These are phyloP conservation scores for Panicum hallii DNA, from an alignment of 202 grass and related monocot species.

Conservation along the genomic window DNA sequence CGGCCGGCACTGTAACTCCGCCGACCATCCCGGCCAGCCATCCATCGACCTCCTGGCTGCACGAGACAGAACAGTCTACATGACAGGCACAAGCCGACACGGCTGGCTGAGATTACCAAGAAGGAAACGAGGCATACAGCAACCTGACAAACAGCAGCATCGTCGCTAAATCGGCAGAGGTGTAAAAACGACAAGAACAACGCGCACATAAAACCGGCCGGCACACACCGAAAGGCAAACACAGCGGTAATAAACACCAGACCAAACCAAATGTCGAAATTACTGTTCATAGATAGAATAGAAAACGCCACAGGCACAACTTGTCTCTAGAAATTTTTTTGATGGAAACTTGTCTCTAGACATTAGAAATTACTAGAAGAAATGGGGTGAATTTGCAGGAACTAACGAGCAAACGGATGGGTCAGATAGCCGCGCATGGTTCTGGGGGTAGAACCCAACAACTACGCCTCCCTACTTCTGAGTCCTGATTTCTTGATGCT, in stretches of 20 bases:
- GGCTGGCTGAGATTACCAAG: slow-evolving; percentile 21
- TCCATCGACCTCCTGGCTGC: not conserved
- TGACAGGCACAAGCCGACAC: not conserved
- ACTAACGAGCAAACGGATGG: not conserved
- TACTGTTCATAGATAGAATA: not conserved
- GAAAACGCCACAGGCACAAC: not conserved
- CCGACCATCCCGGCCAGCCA: not conserved
- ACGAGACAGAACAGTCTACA: not conserved
- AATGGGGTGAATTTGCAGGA: not conserved
- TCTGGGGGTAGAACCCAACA: slow-evolving; percentile 28
- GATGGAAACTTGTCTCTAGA: not conserved
- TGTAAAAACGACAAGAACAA: not conserved
- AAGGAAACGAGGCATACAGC: not conserved
- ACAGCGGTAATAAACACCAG: not conserved
- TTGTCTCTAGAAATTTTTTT: not conserved
- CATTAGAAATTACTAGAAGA: not conserved
- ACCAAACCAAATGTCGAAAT: not conserved
- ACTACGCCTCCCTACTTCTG: not conserved
- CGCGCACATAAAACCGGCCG: not conserved
- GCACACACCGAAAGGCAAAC: not conserved
- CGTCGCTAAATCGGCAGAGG: not conserved
- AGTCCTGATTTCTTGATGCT: not conserved
- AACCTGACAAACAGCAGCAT: not conserved
- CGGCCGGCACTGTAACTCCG: not conserved
- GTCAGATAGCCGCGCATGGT: not conserved